Percentiles rank a stretch among this genome's conserved stretches.
phyloP scores from a whole-genome alignment of 805 yeast genomes.

The Zygosaccharomyces lentus region DNA sequence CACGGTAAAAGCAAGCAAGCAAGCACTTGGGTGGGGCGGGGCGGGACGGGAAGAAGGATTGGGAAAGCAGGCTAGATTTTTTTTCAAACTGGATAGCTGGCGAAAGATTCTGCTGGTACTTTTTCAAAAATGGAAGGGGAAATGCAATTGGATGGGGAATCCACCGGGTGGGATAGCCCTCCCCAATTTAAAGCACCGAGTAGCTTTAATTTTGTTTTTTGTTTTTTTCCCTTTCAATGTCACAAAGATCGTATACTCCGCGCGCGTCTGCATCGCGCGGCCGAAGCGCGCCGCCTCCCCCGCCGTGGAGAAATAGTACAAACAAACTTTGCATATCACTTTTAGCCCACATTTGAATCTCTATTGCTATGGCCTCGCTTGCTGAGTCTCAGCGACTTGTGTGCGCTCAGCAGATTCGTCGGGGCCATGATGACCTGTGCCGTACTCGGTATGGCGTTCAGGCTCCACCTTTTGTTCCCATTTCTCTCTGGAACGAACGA shows the following conservation, averaged over 20 bases:
- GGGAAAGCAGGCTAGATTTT: neutral
- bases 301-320: neutral
- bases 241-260: slow-evolving; percentile 1
- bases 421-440: slow-evolving; percentile 18
- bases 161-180: neutral
- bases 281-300: neutral
- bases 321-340: neutral
- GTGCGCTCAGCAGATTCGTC: slow-evolving; percentile 13
- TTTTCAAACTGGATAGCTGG: slow-evolving; percentile 1
- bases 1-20: neutral
- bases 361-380: slow-evolving; percentile 10
- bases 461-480: slow-evolving; percentile 14
- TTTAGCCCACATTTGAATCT: neutral
- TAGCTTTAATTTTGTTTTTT: too few species aligned
- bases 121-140: too few species aligned
- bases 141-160: neutral
- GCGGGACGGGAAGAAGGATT: too few species aligned
- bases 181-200: neutral
- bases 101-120: neutral
- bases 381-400: slow-evolving; percentile 16
- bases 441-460: slow-evolving; percentile 15
- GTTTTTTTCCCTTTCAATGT: neutral
- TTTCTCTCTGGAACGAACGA: slow-evolving; percentile 5
- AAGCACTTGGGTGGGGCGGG: neutral
- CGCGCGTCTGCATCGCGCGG: slow-evolving; percentile 1